Base-by-base conservation (phyloP, 352 stramenopile species). In the Phytopythium cucurbitacearum region DNA sequence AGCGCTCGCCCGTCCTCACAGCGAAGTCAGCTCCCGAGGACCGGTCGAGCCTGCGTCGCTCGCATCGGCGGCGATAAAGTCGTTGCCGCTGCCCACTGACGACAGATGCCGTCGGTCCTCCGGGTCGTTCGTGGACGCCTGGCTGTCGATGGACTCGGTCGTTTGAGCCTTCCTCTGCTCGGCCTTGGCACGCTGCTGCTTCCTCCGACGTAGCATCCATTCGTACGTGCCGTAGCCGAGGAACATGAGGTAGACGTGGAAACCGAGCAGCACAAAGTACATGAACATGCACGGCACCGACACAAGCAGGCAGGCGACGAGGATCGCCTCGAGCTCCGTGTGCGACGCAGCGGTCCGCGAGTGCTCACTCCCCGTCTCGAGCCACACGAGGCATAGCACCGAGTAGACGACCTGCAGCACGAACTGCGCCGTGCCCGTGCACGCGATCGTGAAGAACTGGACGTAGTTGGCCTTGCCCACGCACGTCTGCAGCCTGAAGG, bases 161-260 rank as follows among this genome's bases (percentile, higher is more conserved):
- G 75, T 56, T 28, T 35, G 48, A 45, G 57, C 16, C 33, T 64
- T 50, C 21, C 73, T 86, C 51, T 67, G 40, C n/a, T 79, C 76
- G 6, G 76, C 58, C 54, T 87, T 86, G 51, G 72, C 74, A 7
- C 80, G 80, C 43, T 85, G 73, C 42, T 75, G 68, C 40, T 83
- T 85, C 11, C 85, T 82, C 9, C 80, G 82, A 36, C 80, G 80
- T 56, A 94, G 60, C 77, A 92, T 91, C 82, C 83, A 94, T 64
- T 94, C 85, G 67, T 94, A 94, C 40, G 85, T 94, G 46, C 85
- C 85, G 57, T 88, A 93, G 16, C 85, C 85, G 52, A 91, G 67
- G 33, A 79, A 71, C 64, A 81, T 74, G 53, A 94, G 78, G 48
- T 76, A 91, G 0, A 94, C 40, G 62, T 94, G 85, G 57, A 94